These are phyloP conservation scores for Clavispora asparagi DNA, from an alignment of 805 yeast genomes.

Conservation along the genomic window DNA sequence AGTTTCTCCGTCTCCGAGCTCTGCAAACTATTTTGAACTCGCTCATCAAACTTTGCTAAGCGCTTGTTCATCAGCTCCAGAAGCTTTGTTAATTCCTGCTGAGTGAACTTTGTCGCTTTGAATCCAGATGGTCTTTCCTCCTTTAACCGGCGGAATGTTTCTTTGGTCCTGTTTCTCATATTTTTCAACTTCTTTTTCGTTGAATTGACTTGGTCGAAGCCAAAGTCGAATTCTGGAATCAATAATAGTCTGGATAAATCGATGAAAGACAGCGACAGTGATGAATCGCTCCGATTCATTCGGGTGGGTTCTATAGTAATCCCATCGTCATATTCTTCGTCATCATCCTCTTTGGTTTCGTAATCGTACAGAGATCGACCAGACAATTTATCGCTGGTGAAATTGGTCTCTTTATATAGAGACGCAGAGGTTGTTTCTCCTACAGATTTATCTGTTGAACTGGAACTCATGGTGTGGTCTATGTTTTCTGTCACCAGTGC, in stretches of 20 bases:
- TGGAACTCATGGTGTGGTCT: not conserved
- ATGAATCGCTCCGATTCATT: not conserved
- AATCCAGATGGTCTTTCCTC: slow-evolving; percentile 10
- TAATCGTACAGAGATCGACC: not conserved
- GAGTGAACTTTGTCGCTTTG: slow-evolving; percentile 3
- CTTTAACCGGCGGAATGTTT: slow-evolving; percentile 23
- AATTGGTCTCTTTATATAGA: not conserved
- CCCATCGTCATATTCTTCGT: slow-evolving; percentile 1
- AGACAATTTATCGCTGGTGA: not conserved
- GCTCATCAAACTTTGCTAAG: slow-evolving; percentile 31
- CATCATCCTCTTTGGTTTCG: slow-evolving; percentile 3
- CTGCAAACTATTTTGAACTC: slow-evolving; percentile 29
- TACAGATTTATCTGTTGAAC: not conserved
- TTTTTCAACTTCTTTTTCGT: slow-evolving; percentile 31
- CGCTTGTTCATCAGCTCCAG: slow-evolving; percentile 29
- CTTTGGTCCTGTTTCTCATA: slow-evolving; percentile 32
- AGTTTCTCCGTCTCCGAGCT: slow-evolving; percentile 56
- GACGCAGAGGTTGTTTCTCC: not conserved
- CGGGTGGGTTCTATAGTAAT: not conserved
- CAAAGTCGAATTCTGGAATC: slow-evolving; percentile 40
- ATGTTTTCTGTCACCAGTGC: not conserved
- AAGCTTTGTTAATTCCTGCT: slow-evolving; percentile 23
- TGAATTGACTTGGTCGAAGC: slow-evolving; percentile 29
- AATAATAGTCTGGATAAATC: slow-evolving; percentile 35
- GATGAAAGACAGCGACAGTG: slow-evolving; percentile 24